A percentile compares a stretch with the other conserved stretches of the same genome.
Evolutionary conservation across 2,329 filamentous ascomycete genomes (phyloP).

Genomic region (Fusarium azukiicola): DNA sequence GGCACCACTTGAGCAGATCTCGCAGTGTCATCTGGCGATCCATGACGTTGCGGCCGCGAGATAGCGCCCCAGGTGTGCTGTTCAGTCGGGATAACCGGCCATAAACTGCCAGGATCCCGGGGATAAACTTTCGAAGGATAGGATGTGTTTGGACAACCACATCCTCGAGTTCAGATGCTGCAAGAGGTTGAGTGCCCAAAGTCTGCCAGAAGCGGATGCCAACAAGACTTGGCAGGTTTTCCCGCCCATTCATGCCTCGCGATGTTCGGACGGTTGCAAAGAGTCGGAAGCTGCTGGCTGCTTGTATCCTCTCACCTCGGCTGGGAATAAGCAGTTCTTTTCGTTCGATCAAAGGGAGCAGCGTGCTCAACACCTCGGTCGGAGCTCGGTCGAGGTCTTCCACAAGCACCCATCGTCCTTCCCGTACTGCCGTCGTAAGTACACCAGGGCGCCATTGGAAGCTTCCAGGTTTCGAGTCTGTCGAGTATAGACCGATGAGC

Average conservation of each 20-base stretch:
- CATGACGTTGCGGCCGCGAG: slow-evolving; percentile 66
- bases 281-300: slow-evolving; percentile 92
- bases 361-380: slow-evolving; percentile 95
- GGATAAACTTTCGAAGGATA: slow-evolving; percentile 80
- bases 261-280: slow-evolving; percentile 94
- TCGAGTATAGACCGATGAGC: slow-evolving; percentile 96
- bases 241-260: slow-evolving; percentile 82
- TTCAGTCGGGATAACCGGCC: slow-evolving; percentile 73
- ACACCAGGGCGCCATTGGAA: slow-evolving; percentile 97
- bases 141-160: slow-evolving; percentile 88
- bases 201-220: slow-evolving; percentile 93
- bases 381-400: slow-evolving; percentile 98
- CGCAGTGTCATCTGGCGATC: slow-evolving; percentile 82
- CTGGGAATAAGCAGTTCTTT: slow-evolving; percentile 95
- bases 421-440: slow-evolving; percentile 94
- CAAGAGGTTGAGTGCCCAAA: slow-evolving; percentile 84
- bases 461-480: slow-evolving; percentile 91
- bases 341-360: slow-evolving; percentile 95
- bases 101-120: slow-evolving; percentile 80
- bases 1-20: slow-evolving; percentile 96
- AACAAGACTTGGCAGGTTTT: slow-evolving; percentile 87
- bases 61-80: slow-evolving; percentile 64
- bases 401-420: slow-evolving; percentile 98
- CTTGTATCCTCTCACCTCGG: slow-evolving; percentile 91
- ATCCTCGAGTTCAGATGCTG: slow-evolving; percentile 85